Evolutionary conservation across 352 stramenopile species (phyloP), one percentile per base, ranked within the genome.

Genomic region (Globisporangium iwayamae): DNA sequence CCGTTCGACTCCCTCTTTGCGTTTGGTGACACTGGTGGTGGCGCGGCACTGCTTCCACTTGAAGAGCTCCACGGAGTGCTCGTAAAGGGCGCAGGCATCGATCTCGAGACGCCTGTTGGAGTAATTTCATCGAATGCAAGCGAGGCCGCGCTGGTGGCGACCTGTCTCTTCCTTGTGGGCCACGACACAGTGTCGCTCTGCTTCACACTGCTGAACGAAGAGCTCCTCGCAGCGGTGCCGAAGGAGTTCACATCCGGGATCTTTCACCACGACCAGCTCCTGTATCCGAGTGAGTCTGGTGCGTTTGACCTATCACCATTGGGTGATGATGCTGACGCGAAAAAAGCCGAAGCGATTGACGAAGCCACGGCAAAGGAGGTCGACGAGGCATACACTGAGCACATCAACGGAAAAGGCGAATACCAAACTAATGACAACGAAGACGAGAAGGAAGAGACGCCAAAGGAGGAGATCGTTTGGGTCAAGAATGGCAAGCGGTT

Each of bases 121-220:
- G 79, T 92, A 16, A 57, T 91, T 5, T 76, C 66, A 2, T 75
- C 72, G n/a, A 66, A 74, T 34, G 68, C 66, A 4, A 63, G 70
- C 8, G 79, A 93, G 70, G 83, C 77, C 34, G 83, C 85, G 52
- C 68, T 79, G 3, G 80, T 92, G 38, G 85, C 85, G 7, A 90
- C 75, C 63, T 74, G 70, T 0, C 59, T 89, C 30, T 52, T 86
- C 20, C 60, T 89, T 34, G 72, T 69, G 11, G 78, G 81, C 10
- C 60, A 75, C 34, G 43, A 62, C 5, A 69, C 51, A 20, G 65
- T 87, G 20, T 60, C 74, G 52, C 72, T 89, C 41, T 85, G 71
- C 30, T 38, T 68, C 7, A 67, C 72, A 16, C 22, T 70, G 43
- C 78, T 91, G 25, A 76, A 60, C 9, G 70, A 87, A 38, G 62